Percentiles rank a stretch among this genome's conserved stretches.
Evolutionary conservation across 2,329 filamentous ascomycete species (phyloP).

Genomic region (Arthrinium phaeospermum): DNA sequence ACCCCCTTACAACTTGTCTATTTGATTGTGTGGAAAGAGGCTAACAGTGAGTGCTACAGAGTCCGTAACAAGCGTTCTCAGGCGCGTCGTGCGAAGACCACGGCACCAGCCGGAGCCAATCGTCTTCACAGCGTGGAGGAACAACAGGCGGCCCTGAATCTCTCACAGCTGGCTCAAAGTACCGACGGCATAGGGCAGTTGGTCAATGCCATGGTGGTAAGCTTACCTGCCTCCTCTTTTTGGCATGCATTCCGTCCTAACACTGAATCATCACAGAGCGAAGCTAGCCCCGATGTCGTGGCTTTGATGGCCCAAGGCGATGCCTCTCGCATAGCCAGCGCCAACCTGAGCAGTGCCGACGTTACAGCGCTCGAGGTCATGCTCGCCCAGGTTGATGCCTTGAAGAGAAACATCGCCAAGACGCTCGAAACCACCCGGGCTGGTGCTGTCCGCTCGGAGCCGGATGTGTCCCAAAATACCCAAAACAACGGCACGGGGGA

Average conservation of each 20-base stretch:
- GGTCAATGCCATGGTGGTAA: slow-evolving; percentile 67
- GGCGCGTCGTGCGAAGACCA: slow-evolving; percentile 22
- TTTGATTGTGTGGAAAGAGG: slow-evolving; percentile 17
- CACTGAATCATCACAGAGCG: slow-evolving; percentile 39
- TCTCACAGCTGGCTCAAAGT: slow-evolving; percentile 61
- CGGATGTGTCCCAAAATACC: background rate
- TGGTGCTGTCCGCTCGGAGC: background rate
- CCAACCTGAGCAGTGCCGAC: slow-evolving; percentile 49
- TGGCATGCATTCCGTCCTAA: background rate
- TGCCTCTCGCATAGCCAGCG: slow-evolving; percentile 47
- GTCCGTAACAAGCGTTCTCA: slow-evolving; percentile 36
- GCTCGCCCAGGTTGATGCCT: slow-evolving; percentile 52
- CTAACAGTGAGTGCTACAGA: slow-evolving; percentile 32
- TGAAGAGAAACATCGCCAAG: slow-evolving; percentile 46
- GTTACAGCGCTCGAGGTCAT: slow-evolving; percentile 53
- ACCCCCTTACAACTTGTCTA: background rate
- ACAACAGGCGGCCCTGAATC: slow-evolving; percentile 69
- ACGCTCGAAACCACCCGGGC: slow-evolving; percentile 7
- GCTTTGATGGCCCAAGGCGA: slow-evolving; percentile 56
- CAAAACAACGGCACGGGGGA: background rate
- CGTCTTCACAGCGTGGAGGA: slow-evolving; percentile 56
- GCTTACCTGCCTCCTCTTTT: slow-evolving; percentile 38
- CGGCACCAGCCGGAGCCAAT: background rate
- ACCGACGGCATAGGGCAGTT: slow-evolving; percentile 59
- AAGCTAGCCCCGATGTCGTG: slow-evolving; percentile 52